phyloP scores from a whole-genome alignment of 1,139 yeast genomes.

The Geotrichum histeridarum region DNA sequence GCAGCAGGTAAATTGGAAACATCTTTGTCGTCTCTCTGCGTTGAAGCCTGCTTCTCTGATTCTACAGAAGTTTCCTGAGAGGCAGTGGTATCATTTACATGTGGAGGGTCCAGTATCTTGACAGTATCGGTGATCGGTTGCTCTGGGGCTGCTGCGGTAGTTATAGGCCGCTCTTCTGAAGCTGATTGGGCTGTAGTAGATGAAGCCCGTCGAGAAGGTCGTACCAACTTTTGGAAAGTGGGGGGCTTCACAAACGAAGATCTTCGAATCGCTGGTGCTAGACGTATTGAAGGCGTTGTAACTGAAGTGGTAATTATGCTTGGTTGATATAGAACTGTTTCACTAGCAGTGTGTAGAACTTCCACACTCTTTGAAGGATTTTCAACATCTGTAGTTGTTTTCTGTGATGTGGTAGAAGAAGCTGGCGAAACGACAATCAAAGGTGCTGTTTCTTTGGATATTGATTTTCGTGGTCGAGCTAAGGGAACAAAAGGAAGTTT shows the following conservation, averaged over 20 bases:
- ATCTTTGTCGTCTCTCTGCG: no score
- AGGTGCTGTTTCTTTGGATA: not conserved
- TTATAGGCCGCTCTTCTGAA: not conserved
- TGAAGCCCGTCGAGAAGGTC: not conserved
- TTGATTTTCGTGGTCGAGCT: conserved; percentile 8
- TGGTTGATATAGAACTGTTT: not conserved
- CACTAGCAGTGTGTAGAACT: no score
- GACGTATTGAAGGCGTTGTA: conserved; percentile 1
- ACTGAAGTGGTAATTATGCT: not conserved
- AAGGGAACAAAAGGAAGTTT: conserved; percentile 15
- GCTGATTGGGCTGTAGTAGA: not conserved
- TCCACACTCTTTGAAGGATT: no score
- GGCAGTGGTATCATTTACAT: no score
- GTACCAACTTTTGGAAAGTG: conserved; percentile 2
- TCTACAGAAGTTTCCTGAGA: no score
- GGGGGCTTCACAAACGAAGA: conserved; percentile 8
- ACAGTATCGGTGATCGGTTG: no score
- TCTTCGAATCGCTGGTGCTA: conserved; percentile 3
- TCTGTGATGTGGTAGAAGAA: no score
- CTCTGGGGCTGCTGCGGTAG: not conserved
- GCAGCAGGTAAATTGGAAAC: no score
- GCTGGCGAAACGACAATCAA: no score
- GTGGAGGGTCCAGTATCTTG: no score
- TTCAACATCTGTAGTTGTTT: no score
- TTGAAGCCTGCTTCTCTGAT: no score